Evolutionary conservation across 345 rosid species (phyloP), one percentile per base, ranked within the genome.

Genomic region (Garcia nutans): DNA sequence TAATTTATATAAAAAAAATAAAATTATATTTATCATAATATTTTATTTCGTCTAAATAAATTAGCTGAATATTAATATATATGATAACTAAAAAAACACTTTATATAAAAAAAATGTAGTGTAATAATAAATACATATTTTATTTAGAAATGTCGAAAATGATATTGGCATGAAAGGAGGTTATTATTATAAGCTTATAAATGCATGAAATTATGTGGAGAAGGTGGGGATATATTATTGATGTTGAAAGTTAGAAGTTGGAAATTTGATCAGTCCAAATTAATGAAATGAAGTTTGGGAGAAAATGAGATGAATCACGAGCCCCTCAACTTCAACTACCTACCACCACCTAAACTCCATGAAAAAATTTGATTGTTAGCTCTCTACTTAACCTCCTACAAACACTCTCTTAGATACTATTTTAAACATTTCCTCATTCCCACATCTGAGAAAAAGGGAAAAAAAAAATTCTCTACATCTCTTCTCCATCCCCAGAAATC

Each of bases 231-330:
- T 10, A 8, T 47, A 8, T 28, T 28, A 28, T 28, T 28, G 31
- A 28, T 44, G 3, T 60, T 60, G 65, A 23, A 23, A 60, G 9
- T 61, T 61, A 6, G 37, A 37, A 4, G 6, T 37, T 37, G 41
- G 7, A 37, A 11, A 61, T 13, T 61, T 24, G 9, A 23, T 8
- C 1, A 10, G 50, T 47, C 13, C 50, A 47, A n/a, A n/a, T 6
- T 0, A 47, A 47, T 47, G 50, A 47, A 47, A 11, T 47, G 13
- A 47, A 47, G 50, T 47, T 47, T 11, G 41, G 41, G 41, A 9
- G 85, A 77, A 74, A 56, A 62, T 72, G 20, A 68, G 81, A 37
- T 64, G 75, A 58, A 57, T 75, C 82, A 83, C 86, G 74, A 65
- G 85, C 77, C 65, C 37, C 3, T 63, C 74, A 37, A 61, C 82